Conservation (phyloP, 139 green algal species). For the Tetraselmis chui region DNA sequence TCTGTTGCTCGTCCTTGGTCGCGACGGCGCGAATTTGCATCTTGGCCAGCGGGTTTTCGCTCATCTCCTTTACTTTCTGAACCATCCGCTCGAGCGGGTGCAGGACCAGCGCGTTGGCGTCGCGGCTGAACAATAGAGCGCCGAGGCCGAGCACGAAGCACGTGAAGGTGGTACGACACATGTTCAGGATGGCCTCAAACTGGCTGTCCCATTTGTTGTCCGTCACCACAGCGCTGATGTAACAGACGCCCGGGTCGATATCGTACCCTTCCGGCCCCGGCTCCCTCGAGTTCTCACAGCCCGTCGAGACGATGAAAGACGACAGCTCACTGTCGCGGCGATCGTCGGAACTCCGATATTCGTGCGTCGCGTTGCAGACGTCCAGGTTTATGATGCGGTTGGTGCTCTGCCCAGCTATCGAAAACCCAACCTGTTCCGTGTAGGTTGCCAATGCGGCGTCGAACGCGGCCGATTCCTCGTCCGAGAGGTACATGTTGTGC, state of each 20-base stretch:
- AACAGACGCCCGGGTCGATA: not conserved
- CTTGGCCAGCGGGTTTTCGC: conserved; percentile 52
- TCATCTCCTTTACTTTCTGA: conserved; percentile 53
- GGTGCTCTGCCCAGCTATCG: not conserved
- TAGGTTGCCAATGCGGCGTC: not conserved
- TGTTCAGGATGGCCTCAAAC: conserved; percentile 70
- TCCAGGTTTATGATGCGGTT: not conserved
- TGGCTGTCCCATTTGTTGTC: conserved; percentile 12
- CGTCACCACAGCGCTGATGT: not conserved
- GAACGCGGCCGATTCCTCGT: conserved; percentile 33
- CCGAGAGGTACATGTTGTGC: conserved; percentile 51
- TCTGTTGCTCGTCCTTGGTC: conserved; percentile 33
- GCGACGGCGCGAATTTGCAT: conserved; percentile 1
- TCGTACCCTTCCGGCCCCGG: not conserved
- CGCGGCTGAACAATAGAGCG: conserved; percentile 70
- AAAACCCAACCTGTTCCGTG: not conserved
- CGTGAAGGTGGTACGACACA: conserved; percentile 80
- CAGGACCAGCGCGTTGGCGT: conserved; percentile 78
- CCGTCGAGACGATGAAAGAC: not conserved
- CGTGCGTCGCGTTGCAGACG: not conserved
- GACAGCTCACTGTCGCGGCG: not conserved
- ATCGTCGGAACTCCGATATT: too few species aligned
- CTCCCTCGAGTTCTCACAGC: not conserved
- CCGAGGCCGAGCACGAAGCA: conserved; percentile 67
- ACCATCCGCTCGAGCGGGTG: conserved; percentile 91